Conservation (phyloP, 2,329 filamentous ascomycete species). For the Monilinia laxa region DNA sequence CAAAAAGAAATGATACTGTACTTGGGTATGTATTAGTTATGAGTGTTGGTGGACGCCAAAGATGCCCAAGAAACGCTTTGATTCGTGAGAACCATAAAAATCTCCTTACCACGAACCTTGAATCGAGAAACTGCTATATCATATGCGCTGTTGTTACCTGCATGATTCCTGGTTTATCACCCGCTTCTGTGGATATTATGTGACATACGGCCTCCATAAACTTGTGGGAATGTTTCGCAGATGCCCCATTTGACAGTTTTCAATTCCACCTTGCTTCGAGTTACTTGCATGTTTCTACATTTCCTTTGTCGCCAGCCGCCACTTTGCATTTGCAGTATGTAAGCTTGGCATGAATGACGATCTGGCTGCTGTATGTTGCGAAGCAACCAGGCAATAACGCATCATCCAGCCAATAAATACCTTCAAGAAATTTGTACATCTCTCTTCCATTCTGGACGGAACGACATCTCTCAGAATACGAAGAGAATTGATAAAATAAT, state of each 20-base stretch:
- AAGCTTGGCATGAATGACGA: not conserved
- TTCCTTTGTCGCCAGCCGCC: not conserved
- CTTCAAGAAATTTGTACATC: not conserved
- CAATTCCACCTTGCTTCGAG: not conserved
- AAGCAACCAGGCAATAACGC: not conserved
- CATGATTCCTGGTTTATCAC: not conserved
- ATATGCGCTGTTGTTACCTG: constrained; percentile 1
- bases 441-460: not conserved
- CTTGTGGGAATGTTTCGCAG: not conserved
- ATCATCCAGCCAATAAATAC: not conserved
- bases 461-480: not conserved
- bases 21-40: not conserved
- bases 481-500: not conserved
- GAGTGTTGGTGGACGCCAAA: not conserved
- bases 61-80: not conserved
- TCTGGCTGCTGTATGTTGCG: not conserved
- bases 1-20: not conserved
- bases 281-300: not conserved
- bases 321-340: not conserved
- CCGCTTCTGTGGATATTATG: constrained; percentile 1
- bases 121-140: constrained; percentile 3
- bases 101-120: not conserved
- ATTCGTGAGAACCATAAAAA: constrained; percentile 16
- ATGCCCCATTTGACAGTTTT: not conserved
- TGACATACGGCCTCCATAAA: constrained; percentile 5